Percentiles rank a stretch among this genome's conserved stretches.
Evolutionary conservation across 2,329 filamentous ascomycete genomes (phyloP).

Genomic region (Endocalyx cinctus): DNA sequence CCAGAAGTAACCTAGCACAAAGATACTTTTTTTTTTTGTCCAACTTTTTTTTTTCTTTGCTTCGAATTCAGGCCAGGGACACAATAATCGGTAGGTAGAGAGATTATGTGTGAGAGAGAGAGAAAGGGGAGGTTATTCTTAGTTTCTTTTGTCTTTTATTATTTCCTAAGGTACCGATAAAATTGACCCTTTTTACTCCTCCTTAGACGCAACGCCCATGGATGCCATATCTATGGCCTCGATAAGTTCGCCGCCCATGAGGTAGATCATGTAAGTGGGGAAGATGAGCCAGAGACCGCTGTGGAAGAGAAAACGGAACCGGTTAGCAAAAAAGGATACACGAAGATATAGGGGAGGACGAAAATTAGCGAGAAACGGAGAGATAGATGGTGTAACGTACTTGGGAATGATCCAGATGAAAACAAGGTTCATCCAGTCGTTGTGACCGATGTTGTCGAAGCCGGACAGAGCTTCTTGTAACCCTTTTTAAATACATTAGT

Average conservation of each 20-base stretch:
- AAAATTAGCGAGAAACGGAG: neutral
- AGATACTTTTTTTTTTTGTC: too few species aligned
- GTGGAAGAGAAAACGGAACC: neutral
- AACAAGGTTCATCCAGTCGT: conserved; percentile 38
- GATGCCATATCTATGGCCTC: conserved; percentile 37
- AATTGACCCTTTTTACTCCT: conserved; percentile 28
- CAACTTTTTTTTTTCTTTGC: too few species aligned
- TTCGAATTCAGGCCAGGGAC: too few species aligned
- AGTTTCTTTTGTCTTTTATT: too few species aligned
- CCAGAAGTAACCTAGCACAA: too few species aligned
- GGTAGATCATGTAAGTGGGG: conserved; percentile 47
- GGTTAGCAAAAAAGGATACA: conserved; percentile 1
- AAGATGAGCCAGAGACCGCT: conserved; percentile 54
- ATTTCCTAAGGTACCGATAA: too few species aligned
- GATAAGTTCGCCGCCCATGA: conserved; percentile 45
- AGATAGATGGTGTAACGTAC: conserved; percentile 42
- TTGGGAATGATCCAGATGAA: conserved; percentile 56
- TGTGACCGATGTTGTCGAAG: conserved; percentile 56
- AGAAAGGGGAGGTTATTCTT: too few species aligned
- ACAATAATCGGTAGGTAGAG: too few species aligned
- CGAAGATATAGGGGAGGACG: neutral
- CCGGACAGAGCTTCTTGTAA: conserved; percentile 52
- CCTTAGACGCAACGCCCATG: conserved; percentile 29
- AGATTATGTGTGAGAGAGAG: too few species aligned
- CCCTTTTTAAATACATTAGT: conserved; percentile 32